These are phyloP conservation scores for Sporothrix schenckii DNA, from an alignment of 2,329 filamentous ascomycete species.

Conservation along the genomic window DNA sequence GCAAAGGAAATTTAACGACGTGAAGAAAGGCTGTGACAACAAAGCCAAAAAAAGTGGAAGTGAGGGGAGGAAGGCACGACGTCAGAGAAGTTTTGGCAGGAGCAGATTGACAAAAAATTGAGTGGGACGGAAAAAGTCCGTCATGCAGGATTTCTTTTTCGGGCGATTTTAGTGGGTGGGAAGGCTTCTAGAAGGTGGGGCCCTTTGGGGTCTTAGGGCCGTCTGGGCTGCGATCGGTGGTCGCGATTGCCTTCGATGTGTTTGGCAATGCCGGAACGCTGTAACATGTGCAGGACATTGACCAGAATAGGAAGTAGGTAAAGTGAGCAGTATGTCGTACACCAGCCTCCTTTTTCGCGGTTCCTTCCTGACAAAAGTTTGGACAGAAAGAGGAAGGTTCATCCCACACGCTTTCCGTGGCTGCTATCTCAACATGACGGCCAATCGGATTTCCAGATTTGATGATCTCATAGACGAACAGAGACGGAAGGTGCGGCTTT, in stretches of 20 bases:
- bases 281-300: background rate
- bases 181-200: conserved; percentile 31
- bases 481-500: background rate
- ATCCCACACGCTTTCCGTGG: too few relatives aligned
- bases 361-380: background rate
- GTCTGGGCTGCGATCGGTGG: background rate
- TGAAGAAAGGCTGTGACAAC: background rate
- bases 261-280: background rate
- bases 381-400: background rate
- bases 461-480: background rate
- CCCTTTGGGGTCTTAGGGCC: conserved; percentile 25
- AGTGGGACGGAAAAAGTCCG: conserved; percentile 9
- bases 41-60: background rate
- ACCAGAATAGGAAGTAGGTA: background rate
- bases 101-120: conserved; percentile 24
- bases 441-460: background rate
- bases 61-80: conserved; percentile 14
- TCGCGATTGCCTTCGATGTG: conserved; percentile 4
- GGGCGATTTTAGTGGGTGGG: conserved; percentile 25
- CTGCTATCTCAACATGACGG: background rate
- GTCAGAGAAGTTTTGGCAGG: conserved; percentile 6
- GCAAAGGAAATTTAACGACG: too few relatives aligned
- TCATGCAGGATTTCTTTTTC: conserved; percentile 28
- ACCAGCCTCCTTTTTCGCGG: background rate
- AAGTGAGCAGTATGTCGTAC: too few relatives aligned